These are phyloP conservation scores for Talaromyces sp. DNA, from an alignment of 2,329 filamentous ascomycete species.

Conservation along the genomic window DNA sequence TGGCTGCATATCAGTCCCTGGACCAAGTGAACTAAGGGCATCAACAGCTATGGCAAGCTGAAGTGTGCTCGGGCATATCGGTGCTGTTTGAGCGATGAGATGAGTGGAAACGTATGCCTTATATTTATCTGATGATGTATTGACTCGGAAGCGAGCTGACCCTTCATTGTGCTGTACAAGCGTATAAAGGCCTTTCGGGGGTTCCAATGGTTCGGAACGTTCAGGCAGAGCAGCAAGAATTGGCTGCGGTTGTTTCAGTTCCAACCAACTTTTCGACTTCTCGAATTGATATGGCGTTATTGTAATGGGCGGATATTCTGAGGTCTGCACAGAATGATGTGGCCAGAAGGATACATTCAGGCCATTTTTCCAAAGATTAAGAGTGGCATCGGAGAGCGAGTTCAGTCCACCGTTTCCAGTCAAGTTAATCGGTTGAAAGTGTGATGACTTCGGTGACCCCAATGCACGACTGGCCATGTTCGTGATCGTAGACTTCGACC, in stretches of 20 bases:
- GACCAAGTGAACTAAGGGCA: not conserved
- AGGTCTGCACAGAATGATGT: constrained; percentile 34
- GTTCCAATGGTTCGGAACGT: too few species aligned
- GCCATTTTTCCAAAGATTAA: constrained; percentile 47
- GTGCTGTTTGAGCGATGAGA: too few species aligned
- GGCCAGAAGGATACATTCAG: constrained; percentile 43
- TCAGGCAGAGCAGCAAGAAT: too few species aligned
- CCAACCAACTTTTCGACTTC: constrained; percentile 42
- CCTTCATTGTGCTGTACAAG: too few species aligned
- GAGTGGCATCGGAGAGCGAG: constrained; percentile 30
- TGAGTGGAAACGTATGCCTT: too few species aligned
- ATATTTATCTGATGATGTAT: too few species aligned
- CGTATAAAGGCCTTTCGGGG: too few species aligned
- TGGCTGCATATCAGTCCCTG: not conserved
- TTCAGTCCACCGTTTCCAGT: constrained; percentile 1
- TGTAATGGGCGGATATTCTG: constrained; percentile 26
- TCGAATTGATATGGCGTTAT: constrained; percentile 52
- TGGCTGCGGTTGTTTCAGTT: constrained; percentile 9
- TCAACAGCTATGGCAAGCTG: not conserved
- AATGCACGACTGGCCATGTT: constrained; percentile 35
- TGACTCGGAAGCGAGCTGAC: too few species aligned
- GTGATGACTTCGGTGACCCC: not conserved
- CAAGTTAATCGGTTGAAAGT: constrained; percentile 21
- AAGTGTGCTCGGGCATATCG: not conserved
- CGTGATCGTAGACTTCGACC: constrained; percentile 38